Conservation (phyloP, 208 protist species). For the Crithidia sp. region DNA sequence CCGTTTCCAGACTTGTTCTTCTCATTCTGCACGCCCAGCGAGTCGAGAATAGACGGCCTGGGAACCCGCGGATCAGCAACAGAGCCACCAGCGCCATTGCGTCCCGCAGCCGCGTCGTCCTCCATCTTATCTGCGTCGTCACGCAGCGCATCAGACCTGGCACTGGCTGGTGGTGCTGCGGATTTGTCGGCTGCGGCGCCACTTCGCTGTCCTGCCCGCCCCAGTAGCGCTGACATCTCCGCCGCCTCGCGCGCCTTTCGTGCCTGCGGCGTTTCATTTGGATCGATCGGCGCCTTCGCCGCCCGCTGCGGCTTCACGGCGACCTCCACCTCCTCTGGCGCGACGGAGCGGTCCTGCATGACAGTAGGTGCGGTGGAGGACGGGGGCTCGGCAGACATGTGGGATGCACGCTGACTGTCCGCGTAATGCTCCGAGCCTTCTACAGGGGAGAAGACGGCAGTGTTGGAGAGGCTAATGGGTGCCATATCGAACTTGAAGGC, state of each 20-base stretch:
- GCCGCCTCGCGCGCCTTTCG: conserved; percentile 25
- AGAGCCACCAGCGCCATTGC: too few relatives aligned
- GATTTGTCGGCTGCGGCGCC: background rate
- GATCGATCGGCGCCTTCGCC: background rate
- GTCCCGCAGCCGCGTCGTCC: background rate
- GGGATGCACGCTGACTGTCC: background rate
- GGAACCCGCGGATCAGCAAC: background rate
- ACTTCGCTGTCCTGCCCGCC: conserved; percentile 3
- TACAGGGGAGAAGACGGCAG: conserved; percentile 22
- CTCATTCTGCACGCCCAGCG: background rate
- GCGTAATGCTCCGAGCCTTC: conserved; percentile 5
- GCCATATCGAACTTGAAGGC: conserved; percentile 31
- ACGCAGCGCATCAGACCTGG: background rate
- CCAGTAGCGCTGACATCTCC: conserved; percentile 28
- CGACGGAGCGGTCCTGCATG: background rate
- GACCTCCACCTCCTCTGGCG: background rate
- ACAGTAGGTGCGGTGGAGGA: background rate
- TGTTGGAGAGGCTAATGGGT: background rate
- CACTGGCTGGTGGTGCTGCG: background rate
- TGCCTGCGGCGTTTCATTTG: conserved; percentile 14
- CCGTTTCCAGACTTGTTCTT: background rate
- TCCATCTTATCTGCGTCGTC: conserved; percentile 8
- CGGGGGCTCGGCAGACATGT: background rate
- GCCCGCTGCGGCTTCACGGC: background rate
- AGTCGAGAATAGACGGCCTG: background rate